Percentiles rank a stretch among this genome's conserved stretches.
These are phyloP conservation scores for Skeletonema menzelii DNA, from an alignment of 108 stramenopile genomes.

Conservation along the genomic window DNA sequence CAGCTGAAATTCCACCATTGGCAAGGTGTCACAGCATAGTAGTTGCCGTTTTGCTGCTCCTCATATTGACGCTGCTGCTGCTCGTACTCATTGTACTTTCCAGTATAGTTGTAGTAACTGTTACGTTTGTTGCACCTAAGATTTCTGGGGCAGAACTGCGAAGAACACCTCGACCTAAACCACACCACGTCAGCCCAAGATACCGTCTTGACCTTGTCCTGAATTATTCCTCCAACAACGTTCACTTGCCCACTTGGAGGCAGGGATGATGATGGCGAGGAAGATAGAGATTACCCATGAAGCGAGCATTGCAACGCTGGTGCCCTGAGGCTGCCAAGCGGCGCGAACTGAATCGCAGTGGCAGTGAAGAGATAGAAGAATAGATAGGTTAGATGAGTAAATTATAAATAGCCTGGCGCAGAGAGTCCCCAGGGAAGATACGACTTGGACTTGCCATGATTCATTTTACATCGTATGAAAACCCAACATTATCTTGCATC, in stretches of 20 bases:
- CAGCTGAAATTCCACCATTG: conserved; percentile 48
- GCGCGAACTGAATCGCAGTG: neutral
- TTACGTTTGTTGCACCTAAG: too few species aligned
- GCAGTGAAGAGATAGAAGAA: neutral
- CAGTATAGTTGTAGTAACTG: conserved; percentile 37
- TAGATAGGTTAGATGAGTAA: too few species aligned
- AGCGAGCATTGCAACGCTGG: conserved; percentile 8
- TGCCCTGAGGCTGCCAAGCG: neutral
- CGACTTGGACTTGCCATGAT: too few species aligned
- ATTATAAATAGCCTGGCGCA: too few species aligned
- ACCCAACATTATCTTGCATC: too few species aligned
- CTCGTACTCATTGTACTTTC: conserved; percentile 47
- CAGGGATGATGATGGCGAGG: conserved; percentile 44
- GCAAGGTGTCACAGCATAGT: conserved; percentile 30
- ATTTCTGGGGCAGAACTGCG: too few species aligned
- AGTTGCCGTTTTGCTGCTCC: conserved; percentile 28
- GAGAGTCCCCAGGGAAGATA: too few species aligned
- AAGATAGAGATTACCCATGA: conserved; percentile 31
- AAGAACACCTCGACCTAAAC: too few species aligned
- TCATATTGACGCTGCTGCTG: conserved; percentile 49
- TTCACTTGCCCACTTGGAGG: conserved; percentile 32
- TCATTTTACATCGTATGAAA: too few species aligned
- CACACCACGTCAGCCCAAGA: too few species aligned
- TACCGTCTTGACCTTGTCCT: too few species aligned
- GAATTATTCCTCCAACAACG: too few species aligned